Conservation (phyloP, 1,284 basidiomycete species). For the Leccinum colubrinum region DNA sequence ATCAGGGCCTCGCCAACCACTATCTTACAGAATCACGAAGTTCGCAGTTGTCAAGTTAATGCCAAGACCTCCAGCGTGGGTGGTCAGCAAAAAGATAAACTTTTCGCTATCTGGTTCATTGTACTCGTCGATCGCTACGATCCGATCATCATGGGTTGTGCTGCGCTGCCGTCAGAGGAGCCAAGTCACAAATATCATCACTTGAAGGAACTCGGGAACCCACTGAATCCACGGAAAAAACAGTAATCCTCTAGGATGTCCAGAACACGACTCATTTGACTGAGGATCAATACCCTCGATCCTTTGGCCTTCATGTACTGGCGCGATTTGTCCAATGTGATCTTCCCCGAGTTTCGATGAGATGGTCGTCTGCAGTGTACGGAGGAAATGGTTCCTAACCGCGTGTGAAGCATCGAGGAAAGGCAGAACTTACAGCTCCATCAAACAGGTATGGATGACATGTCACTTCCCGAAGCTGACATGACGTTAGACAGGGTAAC, state of each 20-base stretch:
- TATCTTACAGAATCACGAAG: conserved; percentile 96
- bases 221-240: conserved; percentile 88
- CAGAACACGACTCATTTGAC: conserved; percentile 93
- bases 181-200: neutral
- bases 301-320: conserved; percentile 89
- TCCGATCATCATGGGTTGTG: conserved; percentile 96
- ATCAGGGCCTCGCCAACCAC: conserved; percentile 69
- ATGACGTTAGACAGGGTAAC: conserved; percentile 4
- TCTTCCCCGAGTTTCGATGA: conserved; percentile 96
- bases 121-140: conserved; percentile 95
- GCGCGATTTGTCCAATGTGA: conserved; percentile 94
- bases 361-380: conserved; percentile 97
- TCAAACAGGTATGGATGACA: conserved; percentile 88
- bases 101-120: conserved; percentile 95
- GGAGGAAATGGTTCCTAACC: conserved; percentile 91
- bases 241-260: conserved; percentile 99
- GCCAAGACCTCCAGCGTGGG: conserved; percentile 96
- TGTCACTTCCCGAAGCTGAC: conserved; percentile 72
- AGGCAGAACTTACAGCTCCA: conserved; percentile 60
- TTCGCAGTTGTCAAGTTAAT: conserved; percentile 97
- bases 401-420: neutral
- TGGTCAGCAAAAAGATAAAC: conserved; percentile 97
- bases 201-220: conserved; percentile 30
- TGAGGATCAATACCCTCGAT: conserved; percentile 95
- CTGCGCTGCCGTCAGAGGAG: conserved; percentile 69